Evolutionary conservation across 768 basidiomycete species (phyloP).

Genomic region (Pleurotus ostreatus): DNA sequence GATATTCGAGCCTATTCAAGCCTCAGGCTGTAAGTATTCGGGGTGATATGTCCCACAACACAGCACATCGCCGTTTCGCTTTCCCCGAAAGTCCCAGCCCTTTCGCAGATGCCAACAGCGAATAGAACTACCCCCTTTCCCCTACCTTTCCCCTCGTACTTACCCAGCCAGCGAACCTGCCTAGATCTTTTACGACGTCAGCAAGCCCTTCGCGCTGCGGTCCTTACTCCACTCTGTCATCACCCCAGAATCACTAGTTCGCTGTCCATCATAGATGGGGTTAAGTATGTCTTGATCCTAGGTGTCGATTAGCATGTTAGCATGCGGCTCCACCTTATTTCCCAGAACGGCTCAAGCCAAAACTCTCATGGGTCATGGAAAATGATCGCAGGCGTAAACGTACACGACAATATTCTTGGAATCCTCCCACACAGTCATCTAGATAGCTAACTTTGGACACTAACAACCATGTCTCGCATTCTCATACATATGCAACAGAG

Average conservation of each 20-base stretch:
- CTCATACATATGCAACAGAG: background rate
- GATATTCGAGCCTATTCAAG: no score
- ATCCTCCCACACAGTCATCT: conserved; percentile 1
- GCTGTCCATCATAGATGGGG: background rate
- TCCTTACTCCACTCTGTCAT: background rate
- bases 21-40: background rate
- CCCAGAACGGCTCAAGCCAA: conserved; percentile 8
- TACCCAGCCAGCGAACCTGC: no score
- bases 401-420: background rate
- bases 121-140: background rate
- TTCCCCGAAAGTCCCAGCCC: background rate
- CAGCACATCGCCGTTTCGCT: background rate
- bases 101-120: background rate
- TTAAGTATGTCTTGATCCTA: background rate
- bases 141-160: background rate
- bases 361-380: conserved; percentile 4
- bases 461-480: background rate
- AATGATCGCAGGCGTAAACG: background rate
- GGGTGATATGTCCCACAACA: background rate
- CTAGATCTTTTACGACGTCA: background rate
- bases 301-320: background rate
- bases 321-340: conserved; percentile 3
- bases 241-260: background rate
- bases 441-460: background rate
- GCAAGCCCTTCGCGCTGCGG: background rate